Evolutionary conservation across 2,329 filamentous ascomycete genomes (phyloP), one percentile per base, ranked within the genome.

Genomic region (Coniochaeta sp.): DNA sequence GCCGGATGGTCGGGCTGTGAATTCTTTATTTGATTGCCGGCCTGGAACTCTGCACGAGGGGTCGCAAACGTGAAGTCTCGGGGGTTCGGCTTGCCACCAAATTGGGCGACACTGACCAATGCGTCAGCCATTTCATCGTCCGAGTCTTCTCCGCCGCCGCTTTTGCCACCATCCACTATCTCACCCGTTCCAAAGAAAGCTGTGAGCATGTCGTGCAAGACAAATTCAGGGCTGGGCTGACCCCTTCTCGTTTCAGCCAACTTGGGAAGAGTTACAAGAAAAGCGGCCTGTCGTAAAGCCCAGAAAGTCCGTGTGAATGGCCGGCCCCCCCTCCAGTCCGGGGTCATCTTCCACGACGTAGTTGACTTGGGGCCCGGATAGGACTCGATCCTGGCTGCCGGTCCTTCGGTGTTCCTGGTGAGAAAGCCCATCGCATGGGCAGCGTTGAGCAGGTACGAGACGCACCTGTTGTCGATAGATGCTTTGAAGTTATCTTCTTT

Each of bases 241-340:
- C 28, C 35, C 49, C 35, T 35, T 30, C 42, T 28, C 22, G 27
- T 12, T 6, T 6, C 12, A 30, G 27, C 27, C 12, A 20, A 51
- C 13, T 35, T n/a, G 45, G 46, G 40, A 46, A 54, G 49, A 33
- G 8, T 51, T 16, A 28, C 46, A 30, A 38, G 33, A n/a, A 54
- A 54, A 27, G 45, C 46, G 35, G 51, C 51, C 12, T 35, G 33
- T 49, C 27, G 35, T 49, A 54, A 30, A 46, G 45, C 49, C 50
- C 18, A 54, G n/a, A 54, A 54, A 49, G 40, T 54, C 49, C 47
- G 28, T 51, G 20, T 54, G 31, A 54, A 54, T 51, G 52, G 52
- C 49, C 50, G 51, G 32, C 52, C 33, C 9, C 52, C 52, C 50
- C 52, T 54, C 52, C 20, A 54, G 40, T 54, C 50, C 22, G 47